Base-by-base conservation (phyloP, 2,329 filamentous ascomycete genomes). In the Seiridium unicorne region DNA sequence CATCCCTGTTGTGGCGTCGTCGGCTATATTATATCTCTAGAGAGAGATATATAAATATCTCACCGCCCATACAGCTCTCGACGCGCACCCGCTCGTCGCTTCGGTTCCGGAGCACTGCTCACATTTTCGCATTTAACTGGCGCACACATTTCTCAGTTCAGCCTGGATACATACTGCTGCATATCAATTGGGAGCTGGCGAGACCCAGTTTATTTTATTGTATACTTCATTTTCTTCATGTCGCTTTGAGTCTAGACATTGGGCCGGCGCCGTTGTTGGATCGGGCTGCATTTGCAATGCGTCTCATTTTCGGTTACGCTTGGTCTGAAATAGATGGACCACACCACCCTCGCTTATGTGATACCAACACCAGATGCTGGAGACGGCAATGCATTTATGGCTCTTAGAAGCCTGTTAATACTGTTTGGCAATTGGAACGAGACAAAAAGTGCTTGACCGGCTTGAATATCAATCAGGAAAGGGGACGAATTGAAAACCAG, bases 51-150 rank as follows among this genome's bases (percentile, higher is more conserved):
- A 48, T 48, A 48, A 10, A 48, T 48, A 48, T 48, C 46, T n/a
- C 46, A 48, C 46, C 46, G 46, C 46, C 8, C 7, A 18, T n/a
- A n/a, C 7, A 7, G 9, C 46, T 31, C n/a, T 31, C 46, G 18
- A 44, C 9, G n/a, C 18, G 18, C 38, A 42, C 38, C 7, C 13
- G 13, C 38, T 7, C 13, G 38, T 7, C 38, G 38, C 38, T 42
- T 42, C 38, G 38, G 7, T 13, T 42, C 46, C 46, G 6, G 18
- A 48, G 8, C 46, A 7, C 26, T n/a, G 8, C 38, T 31, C 38
- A 55, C 38, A 38, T 36, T 48, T 44, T 51, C 44, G 55, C 55
- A 58, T 58, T 35, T 32, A 8, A 48, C 55, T 26, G 55, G 55
- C 55, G 55, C 55, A 57, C 35, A 18, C 35, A 5, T 18, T 53